A percentile compares a stretch with the other conserved stretches of the same genome.
Evolutionary conservation across 129 eudicot species (phyloP).

Genomic region (Smallanthus sonchifolius): DNA sequence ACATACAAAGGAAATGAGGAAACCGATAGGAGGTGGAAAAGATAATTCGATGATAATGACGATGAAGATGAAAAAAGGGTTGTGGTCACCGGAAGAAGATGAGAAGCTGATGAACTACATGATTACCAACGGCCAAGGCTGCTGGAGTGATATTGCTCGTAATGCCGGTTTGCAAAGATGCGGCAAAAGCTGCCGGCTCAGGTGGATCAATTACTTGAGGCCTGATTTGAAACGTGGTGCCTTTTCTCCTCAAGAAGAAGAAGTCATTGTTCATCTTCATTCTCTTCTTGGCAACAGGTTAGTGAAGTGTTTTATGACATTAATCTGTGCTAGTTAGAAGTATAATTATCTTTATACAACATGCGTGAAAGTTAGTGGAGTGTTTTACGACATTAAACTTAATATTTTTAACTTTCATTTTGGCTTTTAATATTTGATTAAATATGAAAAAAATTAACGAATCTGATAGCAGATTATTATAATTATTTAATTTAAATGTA

Average conservation of each 20-base stretch:
- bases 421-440: not conserved
- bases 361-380: not conserved
- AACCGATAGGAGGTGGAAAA: constrained; percentile 39
- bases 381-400: not conserved
- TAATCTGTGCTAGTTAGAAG: not conserved
- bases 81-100: constrained; percentile 93
- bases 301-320: not conserved
- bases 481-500: too few relatives aligned
- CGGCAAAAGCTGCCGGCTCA: constrained; percentile 79
- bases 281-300: constrained; percentile 95
- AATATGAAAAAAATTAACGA: not conserved
- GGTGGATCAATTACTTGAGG: constrained; percentile 86
- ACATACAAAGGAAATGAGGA: constrained; percentile 47
- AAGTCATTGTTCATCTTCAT: constrained; percentile 78
- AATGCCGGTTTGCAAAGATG: constrained; percentile 85
- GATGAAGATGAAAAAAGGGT: constrained; percentile 60
- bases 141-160: constrained; percentile 88
- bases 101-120: constrained; percentile 73
- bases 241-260: constrained; percentile 86
- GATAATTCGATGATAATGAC: not conserved
- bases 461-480: too few relatives aligned
- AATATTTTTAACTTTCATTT: not conserved
- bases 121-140: constrained; percentile 77
- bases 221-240: constrained; percentile 96
- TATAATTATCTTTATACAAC: not conserved